Base-by-base conservation (phyloP, 2,329 filamentous ascomycete genomes). In the Phialophora verrucosa region DNA sequence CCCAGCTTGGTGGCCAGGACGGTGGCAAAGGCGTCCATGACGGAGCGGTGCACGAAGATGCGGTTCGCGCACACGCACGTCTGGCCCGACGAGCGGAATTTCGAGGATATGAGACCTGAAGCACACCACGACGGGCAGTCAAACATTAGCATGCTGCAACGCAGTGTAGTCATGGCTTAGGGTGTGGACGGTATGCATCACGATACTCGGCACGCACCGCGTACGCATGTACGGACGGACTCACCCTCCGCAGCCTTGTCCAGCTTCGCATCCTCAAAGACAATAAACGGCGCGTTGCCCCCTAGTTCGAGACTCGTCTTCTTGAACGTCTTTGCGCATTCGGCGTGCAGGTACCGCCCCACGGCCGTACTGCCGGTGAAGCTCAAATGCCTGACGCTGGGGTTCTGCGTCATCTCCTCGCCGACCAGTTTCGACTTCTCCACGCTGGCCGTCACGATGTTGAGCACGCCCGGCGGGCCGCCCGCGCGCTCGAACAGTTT, bases 51-150 rank as follows among this genome's bases (percentile, higher is more conserved):
- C 3, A 97, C 93, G 72, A 97, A 97, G 10, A 97, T 87, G 27
- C 93, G 85, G 81, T 97, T 93, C 56, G 97, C 83, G 38, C 91
- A 91, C 79, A 93, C 97, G 83, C 93, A 97, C 75, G 92, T 96
- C 82, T 97, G 93, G 14, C 93, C 93, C 42, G 93, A 96, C 57
- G 65, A 49, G 47, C 67, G 38, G 31, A 68, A 70, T 62, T 70
- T 71, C 25, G 42, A 55, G 7, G 63, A 32, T n/a, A 71, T 62
- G 17, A 69, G 65, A 4, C 65, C 65, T 67, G 8, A 8, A 23
- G 42, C 12, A 12, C 29, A 17, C 38, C 5, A 42, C 14, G 38
- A 42, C 17, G 2, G 14, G 38, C 17, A n/a, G 14, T 42, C 17
- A 42, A 25, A 12, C 25, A 12, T 23, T 11, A 51, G 49, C 49